Base-by-base conservation (phyloP, 345 rosid species). In the Lepidium africanum region DNA sequence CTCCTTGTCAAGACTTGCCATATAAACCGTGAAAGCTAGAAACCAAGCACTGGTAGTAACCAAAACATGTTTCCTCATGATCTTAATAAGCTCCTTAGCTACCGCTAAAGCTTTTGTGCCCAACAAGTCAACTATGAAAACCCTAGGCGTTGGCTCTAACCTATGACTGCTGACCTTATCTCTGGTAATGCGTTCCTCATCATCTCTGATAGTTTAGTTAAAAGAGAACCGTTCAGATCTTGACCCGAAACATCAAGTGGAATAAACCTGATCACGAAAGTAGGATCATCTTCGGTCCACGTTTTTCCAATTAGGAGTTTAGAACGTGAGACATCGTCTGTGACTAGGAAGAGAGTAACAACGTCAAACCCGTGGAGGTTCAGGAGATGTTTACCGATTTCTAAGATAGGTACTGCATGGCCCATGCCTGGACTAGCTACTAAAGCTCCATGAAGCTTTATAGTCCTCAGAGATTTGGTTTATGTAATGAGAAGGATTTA, bases 11-110 rank as follows among this genome's bases (percentile, higher is more conserved):
- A 79, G 59, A 14, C 68, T 69, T 7, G 86, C 83, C 15, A 71
- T 67, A 60, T 84, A 81, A 19, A 84, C 45, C 0, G 77, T 61
- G 12, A 77, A 47, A 6, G 89, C 87, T 27, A 89, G 81, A 70
- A 82, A 74, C 89, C 93, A 79, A 12, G 89, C 96, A 51, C 76
- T 87, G 0, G 84, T 60, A 35, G 89, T 54, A 15, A 79, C 27
- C 5, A 77, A 67, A 16, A 85, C 83, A 50, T 76, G 82, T 60
- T 73, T 86, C 6, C 45, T 67, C 65, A 63, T 69, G 32, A 75
- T 68, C 62, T 55, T 50, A n/a, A n/a, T n/a, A 5, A 87, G 76
- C 56, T 87, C 91, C 10, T 79, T 67, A n/a, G 88, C 90, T 5
- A 85, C 55, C 0, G 12, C 35, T 36, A 84, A 65, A 59, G 86